Evolutionary conservation across 331 rosid genomes (phyloP).

Genomic region (Cydonia oblonga): DNA sequence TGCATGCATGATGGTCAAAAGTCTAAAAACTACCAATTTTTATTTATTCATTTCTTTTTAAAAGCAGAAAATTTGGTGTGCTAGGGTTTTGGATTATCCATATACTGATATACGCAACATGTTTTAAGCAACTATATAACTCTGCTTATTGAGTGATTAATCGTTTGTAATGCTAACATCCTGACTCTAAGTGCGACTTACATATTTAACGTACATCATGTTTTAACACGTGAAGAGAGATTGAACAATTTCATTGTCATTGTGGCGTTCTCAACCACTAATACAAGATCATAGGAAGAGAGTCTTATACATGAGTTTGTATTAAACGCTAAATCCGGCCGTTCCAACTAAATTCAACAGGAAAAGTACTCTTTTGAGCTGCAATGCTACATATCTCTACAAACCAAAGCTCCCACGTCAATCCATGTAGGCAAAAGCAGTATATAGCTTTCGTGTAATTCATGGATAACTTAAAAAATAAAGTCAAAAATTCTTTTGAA

Average conservation of each 20-base stretch:
- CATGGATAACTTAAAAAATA: neutral
- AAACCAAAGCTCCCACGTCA: neutral
- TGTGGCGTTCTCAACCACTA: neutral
- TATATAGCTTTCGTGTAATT: neutral
- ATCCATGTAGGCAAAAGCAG: neutral
- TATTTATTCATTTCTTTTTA: no score
- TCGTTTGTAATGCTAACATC: neutral
- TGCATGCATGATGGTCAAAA: neutral
- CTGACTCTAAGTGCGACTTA: neutral
- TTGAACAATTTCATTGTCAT: no score
- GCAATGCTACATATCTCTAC: neutral
- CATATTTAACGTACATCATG: no score
- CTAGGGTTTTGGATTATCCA: neutral
- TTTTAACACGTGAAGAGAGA: neutral
- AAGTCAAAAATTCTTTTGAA: neutral
- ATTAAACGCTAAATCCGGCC: no score
- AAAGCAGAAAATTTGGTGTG: neutral
- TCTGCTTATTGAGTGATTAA: no score
- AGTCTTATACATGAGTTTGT: neutral
- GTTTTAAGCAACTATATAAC: neutral
- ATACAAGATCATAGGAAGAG: neutral
- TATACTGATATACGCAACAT: neutral
- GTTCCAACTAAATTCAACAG: neutral
- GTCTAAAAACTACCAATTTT: neutral
- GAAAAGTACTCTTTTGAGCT: neutral